Base-by-base conservation (phyloP, 768 basidiomycete species). In the Scleroderma citrinum region DNA sequence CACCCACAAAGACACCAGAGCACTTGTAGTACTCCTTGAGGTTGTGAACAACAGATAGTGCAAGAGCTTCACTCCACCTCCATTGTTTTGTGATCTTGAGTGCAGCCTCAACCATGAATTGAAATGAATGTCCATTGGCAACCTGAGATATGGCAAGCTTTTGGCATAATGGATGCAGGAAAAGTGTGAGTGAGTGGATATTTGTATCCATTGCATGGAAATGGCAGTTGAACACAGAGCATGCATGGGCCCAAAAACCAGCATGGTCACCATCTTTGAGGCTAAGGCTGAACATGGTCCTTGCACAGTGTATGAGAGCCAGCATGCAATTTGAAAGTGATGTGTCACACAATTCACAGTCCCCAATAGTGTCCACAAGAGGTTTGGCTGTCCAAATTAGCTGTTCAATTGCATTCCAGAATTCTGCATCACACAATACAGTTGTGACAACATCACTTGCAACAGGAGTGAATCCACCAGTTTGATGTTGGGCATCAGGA, bases 281-380 rank as follows among this genome's bases (percentile, higher is more conserved):
- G 7, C 38, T 13, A 20, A 65, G 31, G 17, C 56, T 46, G 5
- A 35, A 40, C 46, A 67, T 54, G 4, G 48, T 49, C 19, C 50
- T 45, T 13, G 59, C 60, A 46, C 54, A 55, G 7, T 52, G 51
- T 3, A 71, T 60, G 1, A 70, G 51, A 44, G 69, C 57, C 3
- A 70, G 61, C 65, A 70, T 69, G 50, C 69, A 70, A 36, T 66
- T 65, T 12, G 68, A 64, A n/a, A 69, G 55, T 3, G 52, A 65
- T n/a, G 61, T 56, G 21, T 65, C 53, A 3, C 54, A 55, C 8
- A 59, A 56, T 48, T 71, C 62, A 16, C 64, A 46, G 31, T 69
- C 59, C 11, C 69, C 63, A 44, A 69, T 69, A 2, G 56, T 53
- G 52, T 72, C 62, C n/a, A 71, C 67, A 44, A 69, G 34, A 10